Conservation (phyloP, 352 stramenopile species). For the Aphanomyces invadans region DNA sequence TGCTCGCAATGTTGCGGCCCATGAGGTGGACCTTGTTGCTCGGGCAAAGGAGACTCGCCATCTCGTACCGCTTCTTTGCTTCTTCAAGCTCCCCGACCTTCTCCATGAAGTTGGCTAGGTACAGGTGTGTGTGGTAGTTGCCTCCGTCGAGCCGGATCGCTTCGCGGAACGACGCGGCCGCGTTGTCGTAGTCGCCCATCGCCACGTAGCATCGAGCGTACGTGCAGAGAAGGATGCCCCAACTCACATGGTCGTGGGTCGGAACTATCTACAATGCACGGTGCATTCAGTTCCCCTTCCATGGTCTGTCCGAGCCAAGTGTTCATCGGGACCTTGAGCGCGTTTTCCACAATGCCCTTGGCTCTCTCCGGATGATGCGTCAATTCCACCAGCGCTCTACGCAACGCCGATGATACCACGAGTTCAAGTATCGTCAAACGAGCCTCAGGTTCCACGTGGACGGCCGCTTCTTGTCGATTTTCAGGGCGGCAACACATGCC, state of each 20-base stretch:
- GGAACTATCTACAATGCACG: slow-evolving; percentile 35
- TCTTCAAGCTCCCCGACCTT: neutral
- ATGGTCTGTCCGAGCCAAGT: too few relatives aligned
- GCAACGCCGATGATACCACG: neutral
- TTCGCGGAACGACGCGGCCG: slow-evolving; percentile 67
- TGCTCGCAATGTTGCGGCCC: neutral
- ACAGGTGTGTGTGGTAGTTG: slow-evolving; percentile 80
- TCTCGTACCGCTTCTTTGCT: neutral
- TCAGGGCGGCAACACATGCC: slow-evolving; percentile 66
- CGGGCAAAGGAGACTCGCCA: neutral
- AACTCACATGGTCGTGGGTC: slow-evolving; percentile 73
- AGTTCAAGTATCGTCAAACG: neutral
- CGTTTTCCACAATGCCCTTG: slow-evolving; percentile 68
- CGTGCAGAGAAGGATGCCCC: slow-evolving; percentile 79
- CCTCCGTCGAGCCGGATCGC: slow-evolving; percentile 71
- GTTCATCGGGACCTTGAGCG: slow-evolving; percentile 31
- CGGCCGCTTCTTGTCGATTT: slow-evolving; percentile 52
- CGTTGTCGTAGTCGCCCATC: slow-evolving; percentile 59
- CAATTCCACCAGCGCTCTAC: slow-evolving; percentile 54
- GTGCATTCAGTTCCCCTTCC: too few relatives aligned
- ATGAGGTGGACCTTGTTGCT: slow-evolving; percentile 1
- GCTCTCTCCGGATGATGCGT: slow-evolving; percentile 49
- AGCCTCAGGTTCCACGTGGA: slow-evolving; percentile 75
- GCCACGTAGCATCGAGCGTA: slow-evolving; percentile 66
- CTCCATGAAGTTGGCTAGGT: slow-evolving; percentile 56